phyloP scores from a whole-genome alignment of 192 early-diverging fungal genomes.

The Rhizoclosmatium globosum region DNA sequence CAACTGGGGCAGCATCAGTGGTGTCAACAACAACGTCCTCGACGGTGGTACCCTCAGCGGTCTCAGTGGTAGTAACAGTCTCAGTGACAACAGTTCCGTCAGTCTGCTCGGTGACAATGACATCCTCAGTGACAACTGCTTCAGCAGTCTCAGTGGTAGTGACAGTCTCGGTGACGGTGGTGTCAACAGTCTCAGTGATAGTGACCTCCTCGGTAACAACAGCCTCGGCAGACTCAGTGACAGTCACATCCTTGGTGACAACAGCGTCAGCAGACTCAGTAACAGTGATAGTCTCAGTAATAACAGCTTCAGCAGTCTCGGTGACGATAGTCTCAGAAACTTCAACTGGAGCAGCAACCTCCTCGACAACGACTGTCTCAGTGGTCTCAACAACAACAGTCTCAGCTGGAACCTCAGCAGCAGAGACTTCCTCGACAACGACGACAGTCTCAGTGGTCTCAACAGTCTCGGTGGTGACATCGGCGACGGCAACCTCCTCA shows the following conservation, averaged over 20 bases:
- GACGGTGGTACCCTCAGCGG: slow-evolving; percentile 10
- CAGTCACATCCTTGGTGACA: neutral
- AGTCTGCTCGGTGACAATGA: neutral
- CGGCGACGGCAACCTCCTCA: neutral
- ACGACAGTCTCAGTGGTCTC: neutral
- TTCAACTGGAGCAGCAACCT: neutral
- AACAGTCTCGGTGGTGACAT: neutral
- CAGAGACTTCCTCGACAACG: neutral
- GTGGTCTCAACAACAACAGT: neutral
- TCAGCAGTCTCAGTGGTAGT: neutral
- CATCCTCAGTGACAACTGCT: neutral
- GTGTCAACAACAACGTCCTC: too few species aligned
- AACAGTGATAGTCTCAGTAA: neutral
- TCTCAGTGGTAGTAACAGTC: neutral
- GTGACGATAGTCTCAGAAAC: neutral
- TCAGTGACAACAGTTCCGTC: neutral
- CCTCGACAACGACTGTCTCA: neutral
- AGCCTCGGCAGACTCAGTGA: neutral
- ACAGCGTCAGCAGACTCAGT: slow-evolving; percentile 2
- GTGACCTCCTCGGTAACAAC: neutral
- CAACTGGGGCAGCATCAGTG: too few species aligned
- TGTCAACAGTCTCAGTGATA: neutral
- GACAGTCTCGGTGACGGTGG: neutral
- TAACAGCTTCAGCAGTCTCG: neutral
- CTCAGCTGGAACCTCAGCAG: neutral